phyloP scores from a whole-genome alignment of 164 flowering plant species.

The Stephania cephalantha region DNA sequence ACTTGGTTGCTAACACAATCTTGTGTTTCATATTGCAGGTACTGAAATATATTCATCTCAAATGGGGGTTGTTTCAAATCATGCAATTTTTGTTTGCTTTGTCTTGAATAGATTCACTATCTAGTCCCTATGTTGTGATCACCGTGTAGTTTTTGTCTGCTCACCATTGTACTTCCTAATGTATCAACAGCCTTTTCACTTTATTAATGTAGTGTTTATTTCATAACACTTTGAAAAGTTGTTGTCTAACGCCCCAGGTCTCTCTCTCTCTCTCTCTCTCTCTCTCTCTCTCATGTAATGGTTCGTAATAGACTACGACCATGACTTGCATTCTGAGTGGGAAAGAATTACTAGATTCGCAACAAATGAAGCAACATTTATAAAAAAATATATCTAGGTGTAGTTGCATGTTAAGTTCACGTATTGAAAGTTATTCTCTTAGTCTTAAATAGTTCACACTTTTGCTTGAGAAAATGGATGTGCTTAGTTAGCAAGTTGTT shows the following conservation, averaged over 20 bases:
- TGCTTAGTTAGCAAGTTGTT: no score
- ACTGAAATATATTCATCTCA: constrained; percentile 13
- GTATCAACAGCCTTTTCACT: background rate
- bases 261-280: background rate
- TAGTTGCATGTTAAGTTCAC: no score
- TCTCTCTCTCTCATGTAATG: background rate
- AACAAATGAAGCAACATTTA: no score
- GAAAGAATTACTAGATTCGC: no score
- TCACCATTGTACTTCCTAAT: background rate
- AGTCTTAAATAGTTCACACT: no score
- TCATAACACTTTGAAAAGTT: background rate
- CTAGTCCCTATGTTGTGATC: no score
- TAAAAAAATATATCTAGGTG: no score
- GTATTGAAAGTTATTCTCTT: no score
- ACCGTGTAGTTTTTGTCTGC: no score
- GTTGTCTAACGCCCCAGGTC: background rate
- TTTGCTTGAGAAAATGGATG: no score
- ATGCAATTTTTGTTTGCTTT: background rate
- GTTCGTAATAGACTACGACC: no score
- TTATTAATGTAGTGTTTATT: background rate
- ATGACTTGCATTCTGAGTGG: no score
- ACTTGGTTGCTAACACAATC: background rate
- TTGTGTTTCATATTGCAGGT: constrained; percentile 19
- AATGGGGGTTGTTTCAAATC: background rate
- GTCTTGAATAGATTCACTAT: background rate